Percentiles rank a stretch among this genome's conserved stretches.
These are phyloP conservation scores for Pseudogymnoascus destructans DNA, from an alignment of 2,329 filamentous ascomycete genomes.

Conservation along the genomic window DNA sequence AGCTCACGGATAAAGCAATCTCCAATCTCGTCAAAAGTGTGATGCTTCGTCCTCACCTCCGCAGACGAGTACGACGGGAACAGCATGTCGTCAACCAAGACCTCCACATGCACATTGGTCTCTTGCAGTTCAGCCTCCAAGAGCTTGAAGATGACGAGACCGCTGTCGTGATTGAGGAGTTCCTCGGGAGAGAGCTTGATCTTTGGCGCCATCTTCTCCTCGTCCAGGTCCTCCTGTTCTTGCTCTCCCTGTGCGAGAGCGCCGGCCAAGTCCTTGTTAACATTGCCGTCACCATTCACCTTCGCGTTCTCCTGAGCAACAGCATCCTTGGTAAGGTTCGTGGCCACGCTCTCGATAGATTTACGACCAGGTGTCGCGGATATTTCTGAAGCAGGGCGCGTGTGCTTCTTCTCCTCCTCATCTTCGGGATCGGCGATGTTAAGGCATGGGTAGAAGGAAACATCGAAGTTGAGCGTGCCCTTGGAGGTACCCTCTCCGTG, in stretches of 20 bases:
- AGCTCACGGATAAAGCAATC: conserved; percentile 94
- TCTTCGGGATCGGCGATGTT: conserved; percentile 84
- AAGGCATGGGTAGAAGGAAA: conserved; percentile 79
- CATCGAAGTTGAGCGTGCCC: conserved; percentile 69
- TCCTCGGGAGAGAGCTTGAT: conserved; percentile 68
- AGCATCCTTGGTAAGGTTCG: conserved; percentile 15
- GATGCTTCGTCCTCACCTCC: conserved; percentile 53
- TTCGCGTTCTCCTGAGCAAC: conserved; percentile 15
- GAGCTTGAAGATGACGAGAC: conserved; percentile 86
- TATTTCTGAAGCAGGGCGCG: conserved; percentile 13
- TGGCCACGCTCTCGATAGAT: conserved; percentile 16
- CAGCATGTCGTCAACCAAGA: conserved; percentile 87
- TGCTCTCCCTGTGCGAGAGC: conserved; percentile 23
- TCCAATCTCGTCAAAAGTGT: conserved; percentile 80
- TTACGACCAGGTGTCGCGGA: background rate
- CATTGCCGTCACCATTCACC: conserved; percentile 31
- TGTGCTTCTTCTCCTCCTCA: conserved; percentile 43
- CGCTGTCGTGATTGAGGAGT: conserved; percentile 74
- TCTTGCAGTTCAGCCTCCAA: conserved; percentile 77
- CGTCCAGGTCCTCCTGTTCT: conserved; percentile 33
- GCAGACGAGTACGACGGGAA: conserved; percentile 81
- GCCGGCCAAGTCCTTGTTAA: conserved; percentile 19
- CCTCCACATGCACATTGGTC: conserved; percentile 64
- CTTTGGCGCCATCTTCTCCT: conserved; percentile 52
- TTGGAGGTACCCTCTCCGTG: conserved; percentile 63